Base-by-base conservation (phyloP, 305 asterid species). In the Fraxinus angustifolia region DNA sequence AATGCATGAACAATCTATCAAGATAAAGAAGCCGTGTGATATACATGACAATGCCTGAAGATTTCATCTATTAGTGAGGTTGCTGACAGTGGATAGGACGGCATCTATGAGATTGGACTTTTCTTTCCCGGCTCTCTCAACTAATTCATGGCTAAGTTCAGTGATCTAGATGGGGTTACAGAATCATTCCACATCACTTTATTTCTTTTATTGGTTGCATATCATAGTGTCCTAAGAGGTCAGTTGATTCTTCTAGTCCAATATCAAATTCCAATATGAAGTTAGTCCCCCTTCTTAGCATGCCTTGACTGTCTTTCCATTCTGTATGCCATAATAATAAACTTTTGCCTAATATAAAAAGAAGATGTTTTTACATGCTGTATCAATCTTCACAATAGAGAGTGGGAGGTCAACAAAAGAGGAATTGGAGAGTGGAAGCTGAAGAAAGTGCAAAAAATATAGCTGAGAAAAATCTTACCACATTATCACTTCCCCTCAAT, bases 401-500 rank as follows among this genome's bases (percentile, higher is more conserved):
- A 56, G 8, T 17, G 10, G 58, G 42, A 80, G 48, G 17, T 33
- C 60, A 34, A 31, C 65, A 26, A 3, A 23, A 70, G 72, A n/a
- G 33, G 56, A 34, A 12, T 67, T 36, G 50, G 50, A 34, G 62
- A 7, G 4, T 6, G 38, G 26, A 56, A 34, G 82, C 40, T 19
- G 36, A 48, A 67, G 58, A 4, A 56, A 56, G 14, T 30, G 75
- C 10, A 4, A 36, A 33, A 28, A 75, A 17, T 17, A 26, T 40
- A 28, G 58, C 73, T 12, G 28, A 75, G 45, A 48, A 72, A 73
- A 65, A 38, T 40, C 90, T 87, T 87, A 95, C 99, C 95, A 92
- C 88, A 83, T 95, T 95, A 84, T 95, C 98, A 83, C 99, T 95
- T 81, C 99, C 98, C 85, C 86, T 84, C 82, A 91, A 87, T 89